Conservation (phyloP, 176 grass and related monocot genomes). For the Urochloa ruziziensis region DNA sequence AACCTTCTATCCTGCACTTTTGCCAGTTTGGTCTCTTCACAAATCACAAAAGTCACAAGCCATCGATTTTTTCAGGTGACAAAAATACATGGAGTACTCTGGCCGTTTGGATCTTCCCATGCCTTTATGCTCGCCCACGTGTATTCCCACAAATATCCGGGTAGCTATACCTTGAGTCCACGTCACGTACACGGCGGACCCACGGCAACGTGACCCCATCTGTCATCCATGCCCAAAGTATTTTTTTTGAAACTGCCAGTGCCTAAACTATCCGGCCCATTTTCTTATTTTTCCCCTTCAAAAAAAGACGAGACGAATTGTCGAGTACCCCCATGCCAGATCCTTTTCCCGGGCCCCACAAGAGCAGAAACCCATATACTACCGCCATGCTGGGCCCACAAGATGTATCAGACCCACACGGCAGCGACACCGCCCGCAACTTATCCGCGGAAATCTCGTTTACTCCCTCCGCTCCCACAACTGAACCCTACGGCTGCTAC, state of each 20-base stretch:
- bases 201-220: neutral
- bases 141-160: neutral
- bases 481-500: neutral
- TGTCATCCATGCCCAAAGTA: neutral
- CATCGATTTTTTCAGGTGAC: no score
- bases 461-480: neutral
- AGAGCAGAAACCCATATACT: neutral
- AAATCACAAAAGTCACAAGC: no score
- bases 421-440: conserved; percentile 25
- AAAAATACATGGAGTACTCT: neutral
- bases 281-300: no score
- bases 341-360: conserved; percentile 21
- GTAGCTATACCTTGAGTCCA: no score
- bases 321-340: neutral
- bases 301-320: neutral
- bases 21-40: neutral
- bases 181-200: neutral
- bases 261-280: neutral
- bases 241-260: no score
- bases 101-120: neutral
- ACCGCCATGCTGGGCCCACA: conserved; percentile 6
- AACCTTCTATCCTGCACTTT: neutral
- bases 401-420: conserved; percentile 21
- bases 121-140: neutral
- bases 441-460: conserved; percentile 33